phyloP scores from a whole-genome alignment of 2,329 filamentous ascomycete species.

The Sarocladium oryzae region DNA sequence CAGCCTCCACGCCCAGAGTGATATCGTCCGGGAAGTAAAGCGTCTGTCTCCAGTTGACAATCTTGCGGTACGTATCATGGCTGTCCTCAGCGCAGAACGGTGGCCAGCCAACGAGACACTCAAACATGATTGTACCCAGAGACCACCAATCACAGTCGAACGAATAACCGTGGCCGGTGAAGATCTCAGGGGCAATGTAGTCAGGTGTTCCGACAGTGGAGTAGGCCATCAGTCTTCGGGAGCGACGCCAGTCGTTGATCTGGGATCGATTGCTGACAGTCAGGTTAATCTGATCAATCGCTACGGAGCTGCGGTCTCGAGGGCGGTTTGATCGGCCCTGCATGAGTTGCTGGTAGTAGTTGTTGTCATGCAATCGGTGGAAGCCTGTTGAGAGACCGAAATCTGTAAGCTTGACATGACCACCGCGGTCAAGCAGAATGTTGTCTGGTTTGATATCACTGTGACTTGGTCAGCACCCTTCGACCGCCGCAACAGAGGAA shows the following conservation, averaged over 20 bases:
- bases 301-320: conserved; percentile 84
- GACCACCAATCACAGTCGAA: conserved; percentile 99
- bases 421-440: conserved; percentile 88
- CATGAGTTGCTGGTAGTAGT: conserved; percentile 95
- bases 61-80: conserved; percentile 97
- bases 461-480: neutral
- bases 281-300: conserved; percentile 94
- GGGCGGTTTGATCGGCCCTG: conserved; percentile 69
- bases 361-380: conserved; percentile 95
- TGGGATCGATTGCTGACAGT: conserved; percentile 96
- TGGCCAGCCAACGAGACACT: conserved; percentile 96
- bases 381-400: conserved; percentile 97
- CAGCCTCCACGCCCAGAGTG: conserved; percentile 78
- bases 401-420: conserved; percentile 96
- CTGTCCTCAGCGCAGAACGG: conserved; percentile 98
- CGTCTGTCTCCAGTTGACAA: conserved; percentile 95
- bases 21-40: conserved; percentile 97
- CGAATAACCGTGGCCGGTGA: conserved; percentile 91
- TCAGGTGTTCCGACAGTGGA: conserved; percentile 97
- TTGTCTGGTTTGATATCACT: conserved; percentile 99
- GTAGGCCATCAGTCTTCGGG: conserved; percentile 90
- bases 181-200: conserved; percentile 98
- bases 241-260: conserved; percentile 98
- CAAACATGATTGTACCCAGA: conserved; percentile 98
- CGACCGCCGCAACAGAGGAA: neutral